phyloP scores from a whole-genome alignment of 495 filamentous ascomycete species.

The Neurospora intermedia region DNA sequence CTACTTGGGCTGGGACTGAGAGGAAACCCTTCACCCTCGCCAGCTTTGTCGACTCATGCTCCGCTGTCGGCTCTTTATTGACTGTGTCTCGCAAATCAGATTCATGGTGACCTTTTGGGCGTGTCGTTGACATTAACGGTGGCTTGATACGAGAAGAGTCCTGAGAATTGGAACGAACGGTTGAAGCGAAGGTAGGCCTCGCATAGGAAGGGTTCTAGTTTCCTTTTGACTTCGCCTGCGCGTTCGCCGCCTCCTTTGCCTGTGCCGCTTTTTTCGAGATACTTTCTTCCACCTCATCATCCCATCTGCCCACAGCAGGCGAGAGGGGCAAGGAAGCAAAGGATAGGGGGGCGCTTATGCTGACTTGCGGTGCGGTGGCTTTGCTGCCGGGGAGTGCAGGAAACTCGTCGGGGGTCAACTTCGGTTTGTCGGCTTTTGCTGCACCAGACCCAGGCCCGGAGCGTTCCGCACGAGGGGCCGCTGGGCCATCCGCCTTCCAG shows the following conservation, averaged over 20 bases:
- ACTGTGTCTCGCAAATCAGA: neutral
- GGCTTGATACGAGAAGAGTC: neutral
- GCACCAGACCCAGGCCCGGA: constrained; percentile 4
- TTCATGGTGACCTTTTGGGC: neutral
- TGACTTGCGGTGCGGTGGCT: neutral
- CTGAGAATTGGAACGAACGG: neutral
- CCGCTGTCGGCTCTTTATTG: neutral
- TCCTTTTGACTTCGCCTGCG: neutral
- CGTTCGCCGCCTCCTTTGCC: neutral
- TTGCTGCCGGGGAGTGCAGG: constrained; percentile 25
- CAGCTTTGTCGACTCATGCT: neutral
- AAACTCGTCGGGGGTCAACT: constrained; percentile 26
- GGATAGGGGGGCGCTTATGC: neutral
- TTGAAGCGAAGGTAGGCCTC: neutral
- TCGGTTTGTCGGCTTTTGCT: constrained; percentile 11
- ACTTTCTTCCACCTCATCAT: constrained; percentile 31
- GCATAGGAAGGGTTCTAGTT: neutral
- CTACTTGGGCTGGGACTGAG: neutral
- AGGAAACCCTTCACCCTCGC: neutral
- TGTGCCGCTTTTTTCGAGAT: neutral
- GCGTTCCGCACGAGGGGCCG: neutral
- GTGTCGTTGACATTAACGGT: neutral
- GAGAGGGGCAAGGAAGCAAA: constrained; percentile 11
- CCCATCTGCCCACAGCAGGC: constrained; percentile 33
- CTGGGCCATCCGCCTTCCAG: neutral